Conservation (phyloP, 768 basidiomycete genomes). For the Collybia sordida region DNA sequence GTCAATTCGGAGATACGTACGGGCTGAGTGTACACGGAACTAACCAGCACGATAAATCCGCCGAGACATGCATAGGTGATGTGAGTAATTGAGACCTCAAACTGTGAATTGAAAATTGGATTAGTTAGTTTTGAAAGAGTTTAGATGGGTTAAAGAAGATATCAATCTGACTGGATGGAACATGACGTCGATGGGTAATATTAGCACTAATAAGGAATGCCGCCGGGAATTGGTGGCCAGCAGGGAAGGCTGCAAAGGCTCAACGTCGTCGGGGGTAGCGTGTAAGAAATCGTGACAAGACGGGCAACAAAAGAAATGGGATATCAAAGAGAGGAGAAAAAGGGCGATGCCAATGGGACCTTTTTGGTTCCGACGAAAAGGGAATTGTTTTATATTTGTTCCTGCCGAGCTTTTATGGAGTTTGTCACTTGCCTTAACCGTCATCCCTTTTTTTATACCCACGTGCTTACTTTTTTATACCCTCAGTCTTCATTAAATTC, state of each 20-base stretch:
- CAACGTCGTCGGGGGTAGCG: conserved; percentile 12
- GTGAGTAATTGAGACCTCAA: conserved; percentile 70
- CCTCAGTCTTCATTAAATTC: too few relatives aligned
- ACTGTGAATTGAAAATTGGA: conserved; percentile 27
- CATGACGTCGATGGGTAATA: conserved; percentile 34
- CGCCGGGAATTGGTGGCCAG: conserved; percentile 2
- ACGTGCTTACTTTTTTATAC: too few relatives aligned
- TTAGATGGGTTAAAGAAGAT: too few relatives aligned
- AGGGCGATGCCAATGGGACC: conserved; percentile 2
- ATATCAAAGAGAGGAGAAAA: conserved; percentile 8
- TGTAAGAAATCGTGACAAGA: neutral
- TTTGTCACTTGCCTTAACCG: conserved; percentile 5
- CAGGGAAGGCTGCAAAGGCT: conserved; percentile 18
- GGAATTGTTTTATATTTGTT: conserved; percentile 20
- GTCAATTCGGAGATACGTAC: neutral
- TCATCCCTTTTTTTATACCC: neutral
- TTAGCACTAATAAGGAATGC: conserved; percentile 1
- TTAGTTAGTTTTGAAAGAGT: neutral
- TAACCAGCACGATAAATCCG: conserved; percentile 80
- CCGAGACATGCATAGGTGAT: conserved; percentile 79
- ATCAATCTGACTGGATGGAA: conserved; percentile 47
- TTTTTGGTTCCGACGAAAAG: conserved; percentile 1
- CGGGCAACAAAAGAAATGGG: neutral
- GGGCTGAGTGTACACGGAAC: conserved; percentile 1
- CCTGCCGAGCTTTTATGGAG: conserved; percentile 13